Evolutionary conservation across 192 early-diverging fungal genomes (phyloP).

Genomic region (Linnemannia zychae): DNA sequence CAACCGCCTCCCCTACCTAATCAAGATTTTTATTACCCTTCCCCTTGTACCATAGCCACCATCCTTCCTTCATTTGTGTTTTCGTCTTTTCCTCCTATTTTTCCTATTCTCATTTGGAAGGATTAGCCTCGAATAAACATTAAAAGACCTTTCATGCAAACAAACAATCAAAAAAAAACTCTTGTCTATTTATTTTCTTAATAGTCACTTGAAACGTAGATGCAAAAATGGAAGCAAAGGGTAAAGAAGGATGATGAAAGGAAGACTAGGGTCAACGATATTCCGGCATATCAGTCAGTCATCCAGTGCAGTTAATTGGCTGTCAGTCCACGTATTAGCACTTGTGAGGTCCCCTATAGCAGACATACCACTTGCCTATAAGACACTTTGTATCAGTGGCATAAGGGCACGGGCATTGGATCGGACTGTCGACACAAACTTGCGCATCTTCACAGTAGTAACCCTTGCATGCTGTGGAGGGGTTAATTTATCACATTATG

Average conservation of each 20-base stretch:
- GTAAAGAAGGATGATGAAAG: no score
- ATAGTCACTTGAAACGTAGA: no score
- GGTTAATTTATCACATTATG: conserved; percentile 4
- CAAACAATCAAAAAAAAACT: no score
- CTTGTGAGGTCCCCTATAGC: conserved; percentile 18
- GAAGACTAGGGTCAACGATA: no score
- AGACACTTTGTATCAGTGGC: conserved; percentile 35
- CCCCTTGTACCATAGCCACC: background rate
- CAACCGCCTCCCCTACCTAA: background rate
- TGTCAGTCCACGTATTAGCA: no score
- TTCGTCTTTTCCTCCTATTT: background rate
- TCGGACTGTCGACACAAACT: conserved; percentile 36
- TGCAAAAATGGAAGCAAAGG: no score
- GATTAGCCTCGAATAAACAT: background rate
- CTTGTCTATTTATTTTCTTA: no score
- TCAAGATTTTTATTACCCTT: background rate
- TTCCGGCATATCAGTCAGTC: no score
- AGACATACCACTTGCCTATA: conserved; percentile 42
- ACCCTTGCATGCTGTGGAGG: conserved; percentile 17
- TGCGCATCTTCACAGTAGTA: conserved; percentile 40
- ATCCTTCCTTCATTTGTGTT: background rate
- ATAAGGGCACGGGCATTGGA: conserved; percentile 44
- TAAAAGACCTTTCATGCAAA: no score
- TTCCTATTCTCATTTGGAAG: background rate
- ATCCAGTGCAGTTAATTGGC: no score